phyloP scores from a whole-genome alignment of 1,284 basidiomycete species.

The Ustilago vetiveriae region DNA sequence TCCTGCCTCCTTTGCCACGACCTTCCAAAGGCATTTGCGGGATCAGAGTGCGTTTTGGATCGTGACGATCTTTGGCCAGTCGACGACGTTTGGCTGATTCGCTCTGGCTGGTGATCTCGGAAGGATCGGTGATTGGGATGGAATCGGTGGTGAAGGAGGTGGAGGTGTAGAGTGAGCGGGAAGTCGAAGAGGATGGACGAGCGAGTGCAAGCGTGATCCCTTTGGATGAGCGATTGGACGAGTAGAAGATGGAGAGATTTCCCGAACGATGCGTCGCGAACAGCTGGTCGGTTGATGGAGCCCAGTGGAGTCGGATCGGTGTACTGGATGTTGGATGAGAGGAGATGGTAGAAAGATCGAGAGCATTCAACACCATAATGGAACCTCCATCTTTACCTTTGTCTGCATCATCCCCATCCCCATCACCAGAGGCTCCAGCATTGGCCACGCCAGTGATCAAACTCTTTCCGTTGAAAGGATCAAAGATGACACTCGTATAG shows the following conservation, averaged over 20 bases:
- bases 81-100: slow-evolving; percentile 77
- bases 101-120: slow-evolving; percentile 6
- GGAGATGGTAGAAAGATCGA: slow-evolving; percentile 16
- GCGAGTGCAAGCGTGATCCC: slow-evolving; percentile 87
- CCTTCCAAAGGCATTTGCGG: slow-evolving; percentile 81
- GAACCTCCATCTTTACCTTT: slow-evolving; percentile 17
- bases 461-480: slow-evolving; percentile 82
- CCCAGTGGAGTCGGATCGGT: slow-evolving; percentile 48
- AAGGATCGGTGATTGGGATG: slow-evolving; percentile 3
- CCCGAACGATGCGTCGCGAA: slow-evolving; percentile 70
- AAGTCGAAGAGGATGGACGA: slow-evolving; percentile 37
- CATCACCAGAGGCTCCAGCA: too few relatives aligned
- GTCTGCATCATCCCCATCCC: background rate
- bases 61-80: slow-evolving; percentile 84
- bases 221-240: slow-evolving; percentile 83
- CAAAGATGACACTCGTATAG: slow-evolving; percentile 90
- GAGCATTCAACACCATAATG: slow-evolving; percentile 33
- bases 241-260: slow-evolving; percentile 87
- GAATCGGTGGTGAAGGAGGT: background rate
- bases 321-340: background rate
- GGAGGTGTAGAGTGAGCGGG: slow-evolving; percentile 4
- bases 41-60: slow-evolving; percentile 73
- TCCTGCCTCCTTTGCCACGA: slow-evolving; percentile 88
- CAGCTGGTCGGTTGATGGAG: slow-evolving; percentile 57
- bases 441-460: slow-evolving; percentile 77